These are phyloP conservation scores for Penicillium aurantiogriseum DNA, from an alignment of 2,329 filamentous ascomycete genomes.

Conservation along the genomic window DNA sequence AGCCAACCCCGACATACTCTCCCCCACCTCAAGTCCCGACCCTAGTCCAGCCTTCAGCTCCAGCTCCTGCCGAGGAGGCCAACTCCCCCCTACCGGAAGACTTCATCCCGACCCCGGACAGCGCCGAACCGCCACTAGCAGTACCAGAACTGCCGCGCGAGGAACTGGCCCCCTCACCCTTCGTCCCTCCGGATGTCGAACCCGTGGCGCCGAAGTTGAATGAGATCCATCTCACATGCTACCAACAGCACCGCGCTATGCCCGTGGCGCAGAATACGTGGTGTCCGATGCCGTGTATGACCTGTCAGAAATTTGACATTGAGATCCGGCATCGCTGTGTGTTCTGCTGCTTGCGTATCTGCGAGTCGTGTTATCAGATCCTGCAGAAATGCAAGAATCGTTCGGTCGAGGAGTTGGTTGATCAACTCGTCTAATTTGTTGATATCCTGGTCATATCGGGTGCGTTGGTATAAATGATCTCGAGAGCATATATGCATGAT, in stretches of 20 bases:
- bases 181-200: constrained; percentile 34
- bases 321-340: constrained; percentile 41
- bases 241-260: constrained; percentile 41
- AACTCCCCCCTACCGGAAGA: constrained; percentile 27
- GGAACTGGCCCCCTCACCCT: constrained; percentile 15
- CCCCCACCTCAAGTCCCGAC: background rate
- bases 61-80: constrained; percentile 10
- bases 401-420: constrained; percentile 36
- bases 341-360: constrained; percentile 45
- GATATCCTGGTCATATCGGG: background rate
- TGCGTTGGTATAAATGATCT: background rate
- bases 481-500: background rate
- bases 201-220: constrained; percentile 37
- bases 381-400: constrained; percentile 35
- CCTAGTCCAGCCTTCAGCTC: background rate
- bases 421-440: constrained; percentile 4
- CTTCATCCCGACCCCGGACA: constrained; percentile 36
- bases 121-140: constrained; percentile 17
- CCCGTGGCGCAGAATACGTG: constrained; percentile 37
- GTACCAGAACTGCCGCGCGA: constrained; percentile 11
- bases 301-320: constrained; percentile 40
- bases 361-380: constrained; percentile 33
- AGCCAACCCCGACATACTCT: background rate
- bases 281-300: constrained; percentile 46
- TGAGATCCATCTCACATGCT: constrained; percentile 40